Evolutionary conservation across 768 basidiomycete species (phyloP), one percentile per base, ranked within the genome.

Genomic region (Leccinum pellstonianum): DNA sequence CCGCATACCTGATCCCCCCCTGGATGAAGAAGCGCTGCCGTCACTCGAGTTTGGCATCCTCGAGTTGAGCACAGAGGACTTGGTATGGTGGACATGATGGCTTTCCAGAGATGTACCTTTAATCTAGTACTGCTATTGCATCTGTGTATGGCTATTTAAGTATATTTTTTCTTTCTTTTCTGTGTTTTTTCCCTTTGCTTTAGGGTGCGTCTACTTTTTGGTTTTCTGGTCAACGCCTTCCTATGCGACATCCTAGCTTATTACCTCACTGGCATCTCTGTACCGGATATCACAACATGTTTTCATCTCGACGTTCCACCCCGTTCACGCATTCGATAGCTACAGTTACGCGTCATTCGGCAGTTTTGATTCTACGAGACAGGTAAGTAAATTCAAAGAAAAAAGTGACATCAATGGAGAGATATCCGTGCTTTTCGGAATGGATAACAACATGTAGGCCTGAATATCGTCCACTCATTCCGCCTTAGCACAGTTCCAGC

Each of bases 21-120:
- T 21, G 15, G 52, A 51, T 8, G 53, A 56, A 9, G 49, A 53
- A 12, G 46, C 51, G 8, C 43, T 54, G 0, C 66, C 61, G 3
- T n/a, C 56, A 17, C 55, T 66, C 25, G 67, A 69, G 48, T 69
- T 68, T 55, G 66, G 67, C 15, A 47, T 68, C 23, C 31, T 55
- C 14, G 57, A 68, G 14, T 1, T 56, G 17, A 38, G 8, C 25
- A 55, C 53, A 25, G 54, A 48, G 2, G 66, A 60, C 0, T 59
- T 50, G 61, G 51, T 25, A 17, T 63, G 51, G 55, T 7, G 6
- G 9, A n/a, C 35, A 31, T 55, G 49, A 23, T 4, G n/a, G 15
- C 27, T 27, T 19, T n/a, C 15, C 48, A 49, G 15, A 49, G 25
- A 33, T 33, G 9, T 21, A 51, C 5, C 4, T n/a, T 55, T 52